phyloP scores from a whole-genome alignment of 2,329 filamentous ascomycete species.

The Teratosphaeria gauchensis region DNA sequence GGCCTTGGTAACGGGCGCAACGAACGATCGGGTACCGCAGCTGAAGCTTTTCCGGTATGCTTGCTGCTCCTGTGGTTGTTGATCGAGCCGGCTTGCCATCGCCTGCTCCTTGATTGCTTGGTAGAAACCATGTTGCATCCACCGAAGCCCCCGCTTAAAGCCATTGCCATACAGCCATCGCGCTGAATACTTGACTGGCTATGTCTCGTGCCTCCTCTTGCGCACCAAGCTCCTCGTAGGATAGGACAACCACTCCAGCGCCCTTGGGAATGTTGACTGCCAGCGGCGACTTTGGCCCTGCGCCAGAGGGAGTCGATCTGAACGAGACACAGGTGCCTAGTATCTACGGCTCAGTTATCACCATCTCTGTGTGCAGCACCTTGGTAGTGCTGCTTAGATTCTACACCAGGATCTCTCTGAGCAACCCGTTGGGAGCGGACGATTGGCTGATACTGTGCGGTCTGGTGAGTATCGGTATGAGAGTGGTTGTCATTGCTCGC shows the following conservation, averaged over 20 bases:
- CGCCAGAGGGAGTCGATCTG: neutral
- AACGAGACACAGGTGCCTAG: neutral
- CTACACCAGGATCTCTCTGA: neutral
- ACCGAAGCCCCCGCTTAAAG: neutral
- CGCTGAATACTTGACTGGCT: neutral
- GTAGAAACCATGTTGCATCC: neutral
- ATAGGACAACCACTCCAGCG: neutral
- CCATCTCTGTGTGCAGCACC: neutral
- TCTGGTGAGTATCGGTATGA: neutral
- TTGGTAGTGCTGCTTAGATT: neutral
- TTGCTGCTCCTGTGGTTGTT: neutral
- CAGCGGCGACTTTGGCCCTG: conserved; percentile 3
- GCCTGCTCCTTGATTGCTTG: neutral
- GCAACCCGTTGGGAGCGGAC: conserved; percentile 1
- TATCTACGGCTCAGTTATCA: conserved; percentile 3
- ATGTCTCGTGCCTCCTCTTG: neutral
- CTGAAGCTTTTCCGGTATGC: neutral
- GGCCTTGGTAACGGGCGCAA: too few relatives aligned
- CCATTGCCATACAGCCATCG: neutral
- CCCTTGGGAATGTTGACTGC: neutral
- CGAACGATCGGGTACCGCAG: neutral
- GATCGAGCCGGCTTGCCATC: neutral
- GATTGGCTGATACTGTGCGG: neutral
- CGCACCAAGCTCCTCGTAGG: neutral
- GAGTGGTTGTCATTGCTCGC: neutral